A percentile compares a stretch with the other conserved stretches of the same genome.
These are phyloP conservation scores for Umbilicaria muhlenbergii DNA, from an alignment of 495 filamentous ascomycete genomes.

Conservation along the genomic window DNA sequence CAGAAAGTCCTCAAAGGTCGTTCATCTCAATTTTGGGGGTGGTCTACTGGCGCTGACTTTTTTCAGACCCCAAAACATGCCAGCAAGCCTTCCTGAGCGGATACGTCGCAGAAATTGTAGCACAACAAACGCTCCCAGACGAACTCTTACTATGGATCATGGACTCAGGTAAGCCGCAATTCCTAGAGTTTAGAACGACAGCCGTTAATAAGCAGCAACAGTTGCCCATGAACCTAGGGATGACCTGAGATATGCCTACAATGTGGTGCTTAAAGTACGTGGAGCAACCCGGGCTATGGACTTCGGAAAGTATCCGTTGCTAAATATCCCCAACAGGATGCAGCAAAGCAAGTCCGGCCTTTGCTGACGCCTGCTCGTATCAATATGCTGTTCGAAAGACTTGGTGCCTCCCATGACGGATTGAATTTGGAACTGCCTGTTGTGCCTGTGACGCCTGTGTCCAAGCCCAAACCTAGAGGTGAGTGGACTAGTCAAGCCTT, in stretches of 20 bases:
- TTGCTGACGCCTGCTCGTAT: constrained; percentile 4
- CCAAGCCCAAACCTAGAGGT: too few species aligned
- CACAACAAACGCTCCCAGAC: constrained; percentile 42
- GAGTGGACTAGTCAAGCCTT: too few species aligned
- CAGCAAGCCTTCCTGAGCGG: constrained; percentile 55
- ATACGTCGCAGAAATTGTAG: constrained; percentile 42
- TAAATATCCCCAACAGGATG: background rate
- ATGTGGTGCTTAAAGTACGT: constrained; percentile 32
- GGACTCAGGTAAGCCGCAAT: constrained; percentile 32
- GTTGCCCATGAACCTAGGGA: constrained; percentile 43
- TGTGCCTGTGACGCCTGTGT: background rate
- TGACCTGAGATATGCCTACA: constrained; percentile 50
- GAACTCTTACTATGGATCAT: constrained; percentile 63
- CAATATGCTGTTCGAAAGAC: constrained; percentile 6
- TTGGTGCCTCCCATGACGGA: constrained; percentile 10
- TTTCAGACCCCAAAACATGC: constrained; percentile 30
- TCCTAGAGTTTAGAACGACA: too few species aligned
- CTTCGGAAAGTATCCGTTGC: too few species aligned
- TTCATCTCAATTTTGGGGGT: constrained; percentile 5
- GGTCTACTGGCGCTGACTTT: background rate
- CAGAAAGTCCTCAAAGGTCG: background rate
- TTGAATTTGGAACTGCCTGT: constrained; percentile 5
- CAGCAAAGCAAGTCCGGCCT: constrained; percentile 1
- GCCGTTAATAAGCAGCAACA: constrained; percentile 7
- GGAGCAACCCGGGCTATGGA: too few species aligned